phyloP scores from a whole-genome alignment of 768 basidiomycete species.

The Ramaria sp. region DNA sequence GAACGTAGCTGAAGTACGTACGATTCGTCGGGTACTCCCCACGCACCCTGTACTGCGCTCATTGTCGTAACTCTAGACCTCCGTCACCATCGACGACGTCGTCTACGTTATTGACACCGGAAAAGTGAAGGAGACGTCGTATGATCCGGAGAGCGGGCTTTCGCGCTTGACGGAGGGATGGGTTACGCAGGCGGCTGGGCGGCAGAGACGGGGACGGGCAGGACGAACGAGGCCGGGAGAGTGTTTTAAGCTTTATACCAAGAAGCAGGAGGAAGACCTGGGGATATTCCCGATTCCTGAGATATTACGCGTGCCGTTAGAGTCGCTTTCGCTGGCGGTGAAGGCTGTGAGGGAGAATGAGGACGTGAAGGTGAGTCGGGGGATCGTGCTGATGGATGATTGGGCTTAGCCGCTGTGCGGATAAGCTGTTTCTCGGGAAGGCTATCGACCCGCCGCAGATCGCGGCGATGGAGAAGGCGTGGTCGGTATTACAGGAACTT shows the following conservation, averaged over 20 bases:
- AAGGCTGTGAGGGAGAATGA: slow-evolving; percentile 70
- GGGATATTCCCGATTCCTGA: slow-evolving; percentile 71
- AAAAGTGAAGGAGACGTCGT: slow-evolving; percentile 74
- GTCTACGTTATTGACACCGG: slow-evolving; percentile 79
- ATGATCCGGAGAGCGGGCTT: slow-evolving; percentile 59
- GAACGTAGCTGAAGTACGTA: slow-evolving; percentile 76
- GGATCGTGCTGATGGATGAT: slow-evolving; percentile 12
- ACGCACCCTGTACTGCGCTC: not conserved
- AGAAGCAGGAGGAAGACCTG: slow-evolving; percentile 60
- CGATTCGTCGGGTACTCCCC: slow-evolving; percentile 1
- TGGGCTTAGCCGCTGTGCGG: not conserved
- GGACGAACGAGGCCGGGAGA: slow-evolving; percentile 74
- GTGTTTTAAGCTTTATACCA: slow-evolving; percentile 85
- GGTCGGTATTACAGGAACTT: slow-evolving; percentile 59
- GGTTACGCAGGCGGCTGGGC: slow-evolving; percentile 67
- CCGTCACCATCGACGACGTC: slow-evolving; percentile 85
- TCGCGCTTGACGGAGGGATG: slow-evolving; percentile 72
- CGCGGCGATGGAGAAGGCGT: slow-evolving; percentile 66
- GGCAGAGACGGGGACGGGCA: slow-evolving; percentile 82
- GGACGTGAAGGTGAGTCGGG: slow-evolving; percentile 53
- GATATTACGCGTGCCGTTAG: slow-evolving; percentile 78
- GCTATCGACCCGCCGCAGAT: slow-evolving; percentile 80
- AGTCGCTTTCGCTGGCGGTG: slow-evolving; percentile 69
- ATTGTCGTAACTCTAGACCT: slow-evolving; percentile 42
- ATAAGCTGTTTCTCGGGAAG: slow-evolving; percentile 50